Percentiles rank a stretch among this genome's conserved stretches.
These are phyloP conservation scores for Nemania sp. DNA, from an alignment of 2,329 filamentous ascomycete genomes.

Conservation along the genomic window DNA sequence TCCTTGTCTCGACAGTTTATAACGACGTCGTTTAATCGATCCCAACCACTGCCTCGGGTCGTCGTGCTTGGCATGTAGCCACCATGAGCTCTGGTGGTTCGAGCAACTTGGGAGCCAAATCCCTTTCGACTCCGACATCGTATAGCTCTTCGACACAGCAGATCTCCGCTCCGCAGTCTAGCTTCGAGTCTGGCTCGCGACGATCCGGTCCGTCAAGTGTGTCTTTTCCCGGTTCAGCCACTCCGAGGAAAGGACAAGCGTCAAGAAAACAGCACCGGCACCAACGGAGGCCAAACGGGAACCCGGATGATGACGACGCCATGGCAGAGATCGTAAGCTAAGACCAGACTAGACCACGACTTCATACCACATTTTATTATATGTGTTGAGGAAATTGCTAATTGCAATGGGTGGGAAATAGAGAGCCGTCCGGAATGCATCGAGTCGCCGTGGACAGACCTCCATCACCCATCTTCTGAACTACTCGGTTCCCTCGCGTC, in stretches of 20 bases:
- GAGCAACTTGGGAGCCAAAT: conserved; percentile 62
- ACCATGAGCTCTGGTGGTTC: conserved; percentile 52
- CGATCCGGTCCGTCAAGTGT: conserved; percentile 58
- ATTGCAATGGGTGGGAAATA: conserved; percentile 30
- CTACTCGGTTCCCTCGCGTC: conserved; percentile 83
- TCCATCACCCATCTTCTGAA: conserved; percentile 98
- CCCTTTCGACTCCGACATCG: conserved; percentile 59
- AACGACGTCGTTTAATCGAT: neutral
- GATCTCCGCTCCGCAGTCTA: conserved; percentile 56
- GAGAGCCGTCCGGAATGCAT: conserved; percentile 67
- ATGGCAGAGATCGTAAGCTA: conserved; percentile 80
- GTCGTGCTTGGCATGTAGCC: conserved; percentile 35
- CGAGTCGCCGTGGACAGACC: conserved; percentile 88
- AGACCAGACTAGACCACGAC: conserved; percentile 1
- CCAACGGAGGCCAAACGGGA: conserved; percentile 73
- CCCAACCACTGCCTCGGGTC: neutral
- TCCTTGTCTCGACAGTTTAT: neutral
- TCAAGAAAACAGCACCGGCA: conserved; percentile 86
- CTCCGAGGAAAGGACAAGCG: conserved; percentile 80
- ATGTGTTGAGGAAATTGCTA: conserved; percentile 8
- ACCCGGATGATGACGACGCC: conserved; percentile 82
- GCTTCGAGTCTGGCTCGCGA: conserved; percentile 62
- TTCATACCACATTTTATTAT: neutral
- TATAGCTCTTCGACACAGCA: conserved; percentile 57
- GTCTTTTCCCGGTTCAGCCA: conserved; percentile 50